Evolutionary conservation across 176 grass and related monocot genomes (phyloP).

Genomic region (Aegilops umbellulata): DNA sequence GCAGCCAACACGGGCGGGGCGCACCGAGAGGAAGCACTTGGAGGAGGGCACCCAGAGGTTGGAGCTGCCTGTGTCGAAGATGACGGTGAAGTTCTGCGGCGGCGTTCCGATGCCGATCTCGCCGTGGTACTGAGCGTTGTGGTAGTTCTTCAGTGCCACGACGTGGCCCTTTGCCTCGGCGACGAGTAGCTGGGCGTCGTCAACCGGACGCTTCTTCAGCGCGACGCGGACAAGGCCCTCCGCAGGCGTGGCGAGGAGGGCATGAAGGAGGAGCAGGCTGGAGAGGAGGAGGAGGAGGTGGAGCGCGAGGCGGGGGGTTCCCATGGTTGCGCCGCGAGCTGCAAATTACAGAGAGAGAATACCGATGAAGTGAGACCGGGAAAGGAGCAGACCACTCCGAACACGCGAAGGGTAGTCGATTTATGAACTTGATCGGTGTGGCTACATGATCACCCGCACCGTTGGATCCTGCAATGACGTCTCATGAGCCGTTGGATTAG

Average conservation of each 20-base stretch:
- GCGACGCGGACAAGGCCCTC: slow-evolving; percentile 53
- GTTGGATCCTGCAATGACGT: neutral
- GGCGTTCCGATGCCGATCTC: slow-evolving; percentile 73
- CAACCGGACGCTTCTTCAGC: slow-evolving; percentile 52
- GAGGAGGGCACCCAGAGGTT: slow-evolving; percentile 92
- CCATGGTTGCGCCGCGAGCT: slow-evolving; percentile 45
- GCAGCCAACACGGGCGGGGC: neutral
- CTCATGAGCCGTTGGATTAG: neutral
- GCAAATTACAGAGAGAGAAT: neutral
- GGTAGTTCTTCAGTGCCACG: slow-evolving; percentile 71
- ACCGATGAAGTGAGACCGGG: neutral
- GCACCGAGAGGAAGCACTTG: slow-evolving; percentile 81
- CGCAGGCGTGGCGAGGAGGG: slow-evolving; percentile 28
- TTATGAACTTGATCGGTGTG: neutral
- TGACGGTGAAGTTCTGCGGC: slow-evolving; percentile 79
- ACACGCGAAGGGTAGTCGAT: neutral
- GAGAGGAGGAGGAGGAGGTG: slow-evolving; percentile 27
- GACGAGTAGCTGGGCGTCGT: slow-evolving; percentile 27
- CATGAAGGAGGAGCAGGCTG: slow-evolving; percentile 39
- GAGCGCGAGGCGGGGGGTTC: slow-evolving; percentile 24
- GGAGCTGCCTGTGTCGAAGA: slow-evolving; percentile 92
- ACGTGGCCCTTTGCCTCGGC: slow-evolving; percentile 41
- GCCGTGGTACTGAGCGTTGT: slow-evolving; percentile 90
- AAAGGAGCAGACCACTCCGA: neutral
- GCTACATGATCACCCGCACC: neutral